Base-by-base conservation (phyloP, 257 asterid species). In the Solanum chilense region DNA sequence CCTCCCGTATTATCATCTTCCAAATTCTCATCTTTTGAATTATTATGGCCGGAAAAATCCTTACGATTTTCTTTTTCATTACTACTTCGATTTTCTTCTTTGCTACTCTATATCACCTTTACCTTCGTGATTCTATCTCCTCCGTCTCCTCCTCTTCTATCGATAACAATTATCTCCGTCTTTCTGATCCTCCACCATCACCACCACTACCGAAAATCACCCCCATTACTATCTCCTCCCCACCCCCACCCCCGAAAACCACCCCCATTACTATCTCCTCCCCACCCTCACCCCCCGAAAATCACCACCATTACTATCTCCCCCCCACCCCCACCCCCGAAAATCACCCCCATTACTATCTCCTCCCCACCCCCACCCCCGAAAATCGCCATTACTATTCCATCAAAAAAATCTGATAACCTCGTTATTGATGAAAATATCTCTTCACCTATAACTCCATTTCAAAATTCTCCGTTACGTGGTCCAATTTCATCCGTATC, bases 41-140 rank as follows among this genome's bases (percentile, higher is more conserved):
- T 4, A 27, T 21, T 42, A 96, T 96, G 98, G 96, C 93, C 88
- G 93, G 88, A 3, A 92, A 92, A 73, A 64, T 93, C 33, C 95
- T 94, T 77, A 86, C 83, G 16, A 85, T 91, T 66, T 91, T 93
- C 88, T 82, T 91, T 41, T 91, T 88, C 93, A 91, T 90, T 64
- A 76, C 91, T 83, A 89, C 82, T 75, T 83, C 89, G 20, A 20
- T 95, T 84, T 31, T 92, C 93, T 58, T 93, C 91, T 92, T 89
- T 86, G 93, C 92, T 88, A 33, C 92, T 58, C 73, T 95, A 85
- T 90, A 91, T 92, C 93, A 93, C 93, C 92, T 86, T 86, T 90
- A 86, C 92, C 93, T 94, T 89, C 94, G 70, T 33, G 52, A 82
- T 84, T 69, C 77, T 25, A 64, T 69, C 41, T 41, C 86, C 44